Evolutionary conservation across 345 rosid genomes (phyloP).

Genomic region (Brassica rapa): DNA sequence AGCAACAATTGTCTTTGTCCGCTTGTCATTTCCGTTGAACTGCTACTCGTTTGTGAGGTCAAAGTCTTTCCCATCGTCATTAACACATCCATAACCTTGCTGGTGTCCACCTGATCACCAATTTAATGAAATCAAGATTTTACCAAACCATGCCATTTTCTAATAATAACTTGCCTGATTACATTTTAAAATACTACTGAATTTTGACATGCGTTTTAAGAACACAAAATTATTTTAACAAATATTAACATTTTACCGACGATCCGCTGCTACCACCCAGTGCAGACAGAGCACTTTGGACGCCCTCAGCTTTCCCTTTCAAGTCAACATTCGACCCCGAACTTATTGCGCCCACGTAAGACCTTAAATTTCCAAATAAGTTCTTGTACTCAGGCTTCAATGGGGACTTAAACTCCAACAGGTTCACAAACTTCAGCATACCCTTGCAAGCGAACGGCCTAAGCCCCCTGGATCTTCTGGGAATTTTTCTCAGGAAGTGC

Average conservation of each 20-base stretch:
- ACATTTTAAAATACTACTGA: neutral
- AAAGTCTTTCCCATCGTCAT: conserved; percentile 28
- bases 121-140: neutral
- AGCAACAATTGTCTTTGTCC: conserved; percentile 8
- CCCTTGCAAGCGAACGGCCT: conserved; percentile 13
- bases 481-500: conserved; percentile 22
- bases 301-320: conserved; percentile 23
- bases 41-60: neutral
- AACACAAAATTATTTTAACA: neutral
- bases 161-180: neutral
- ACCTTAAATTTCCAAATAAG: conserved; percentile 15
- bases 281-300: neutral
- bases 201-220: neutral
- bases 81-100: neutral
- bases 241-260: neutral
- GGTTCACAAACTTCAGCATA: neutral
- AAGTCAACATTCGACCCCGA: neutral
- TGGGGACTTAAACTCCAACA: conserved; percentile 1
- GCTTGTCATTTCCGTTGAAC: neutral
- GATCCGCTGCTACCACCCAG: conserved; percentile 11
- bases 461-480: neutral
- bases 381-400: conserved; percentile 9
- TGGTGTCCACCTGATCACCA: conserved; percentile 19
- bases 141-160: neutral
- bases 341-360: conserved; percentile 7